Conservation (phyloP, 2,329 filamentous ascomycete species). For the Phyllosticta paracitricarpa region DNA sequence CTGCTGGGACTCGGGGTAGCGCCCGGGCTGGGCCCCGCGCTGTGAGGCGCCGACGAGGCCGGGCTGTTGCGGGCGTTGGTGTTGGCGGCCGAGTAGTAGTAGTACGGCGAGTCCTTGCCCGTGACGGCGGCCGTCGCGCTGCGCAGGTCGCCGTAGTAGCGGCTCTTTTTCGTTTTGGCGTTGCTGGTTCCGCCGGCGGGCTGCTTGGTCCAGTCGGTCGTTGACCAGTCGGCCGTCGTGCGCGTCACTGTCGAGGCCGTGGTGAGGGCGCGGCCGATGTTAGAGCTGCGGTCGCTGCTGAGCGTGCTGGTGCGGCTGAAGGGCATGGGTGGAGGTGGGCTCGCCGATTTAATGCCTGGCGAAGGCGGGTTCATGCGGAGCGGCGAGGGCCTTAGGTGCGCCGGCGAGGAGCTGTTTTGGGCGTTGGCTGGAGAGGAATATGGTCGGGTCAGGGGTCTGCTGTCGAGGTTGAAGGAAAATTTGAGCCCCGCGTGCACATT, state of each 20-base stretch:
- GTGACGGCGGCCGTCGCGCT: constrained; percentile 30
- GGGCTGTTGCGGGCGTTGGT: constrained; percentile 16
- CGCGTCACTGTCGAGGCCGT: constrained; percentile 17
- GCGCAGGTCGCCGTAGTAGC: constrained; percentile 39
- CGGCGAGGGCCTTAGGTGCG: constrained; percentile 29
- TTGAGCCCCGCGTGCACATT: neutral
- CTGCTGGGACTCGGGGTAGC: constrained; percentile 20
- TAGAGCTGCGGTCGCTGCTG: constrained; percentile 7
- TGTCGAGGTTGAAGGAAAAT: neutral
- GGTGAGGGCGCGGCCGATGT: constrained; percentile 22
- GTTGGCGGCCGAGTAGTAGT: neutral
- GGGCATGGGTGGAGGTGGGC: constrained; percentile 4
- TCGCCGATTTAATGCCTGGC: constrained; percentile 20
- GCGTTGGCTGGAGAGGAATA: constrained; percentile 8
- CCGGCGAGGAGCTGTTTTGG: constrained; percentile 17
- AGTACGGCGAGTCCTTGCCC: constrained; percentile 14
- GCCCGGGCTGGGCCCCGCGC: constrained; percentile 17
- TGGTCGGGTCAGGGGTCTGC: neutral
- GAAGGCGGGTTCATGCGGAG: constrained; percentile 40
- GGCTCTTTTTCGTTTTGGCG: neutral
- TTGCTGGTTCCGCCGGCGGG: constrained; percentile 7
- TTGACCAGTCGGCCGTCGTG: constrained; percentile 14
- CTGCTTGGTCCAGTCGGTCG: constrained; percentile 15
- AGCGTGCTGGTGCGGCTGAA: neutral
- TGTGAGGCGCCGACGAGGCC: constrained; percentile 17